Evolutionary conservation across 352 stramenopile species (phyloP).

Genomic region (Phytophthora aleatoria): DNA sequence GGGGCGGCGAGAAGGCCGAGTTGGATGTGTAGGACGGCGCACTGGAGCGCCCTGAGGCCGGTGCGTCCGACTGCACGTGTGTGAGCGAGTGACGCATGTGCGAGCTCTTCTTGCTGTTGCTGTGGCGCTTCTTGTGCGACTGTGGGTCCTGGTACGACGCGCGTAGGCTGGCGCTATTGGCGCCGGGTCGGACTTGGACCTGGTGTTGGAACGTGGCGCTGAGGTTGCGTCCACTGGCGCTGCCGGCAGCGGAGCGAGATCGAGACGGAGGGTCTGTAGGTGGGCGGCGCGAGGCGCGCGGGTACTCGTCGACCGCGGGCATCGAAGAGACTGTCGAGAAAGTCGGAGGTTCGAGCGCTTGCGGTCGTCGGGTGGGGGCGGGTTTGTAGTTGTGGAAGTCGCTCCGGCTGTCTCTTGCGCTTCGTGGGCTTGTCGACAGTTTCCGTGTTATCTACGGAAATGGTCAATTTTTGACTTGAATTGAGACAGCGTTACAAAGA

Average conservation of each 20-base stretch:
- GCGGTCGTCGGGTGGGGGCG: constrained; percentile 10
- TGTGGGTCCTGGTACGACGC: constrained; percentile 47
- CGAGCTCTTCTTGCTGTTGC: constrained; percentile 36
- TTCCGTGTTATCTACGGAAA: constrained; percentile 2
- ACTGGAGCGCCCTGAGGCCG: constrained; percentile 28
- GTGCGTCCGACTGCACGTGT: constrained; percentile 42
- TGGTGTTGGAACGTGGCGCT: constrained; percentile 41
- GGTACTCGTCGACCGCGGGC: constrained; percentile 44
- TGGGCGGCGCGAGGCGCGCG: constrained; percentile 27
- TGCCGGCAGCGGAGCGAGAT: constrained; percentile 21
- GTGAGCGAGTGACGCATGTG: constrained; percentile 57
- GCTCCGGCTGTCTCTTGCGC: constrained; percentile 23
- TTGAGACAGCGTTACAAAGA: constrained; percentile 1
- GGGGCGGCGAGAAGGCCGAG: constrained; percentile 29
- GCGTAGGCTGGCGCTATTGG: constrained; percentile 16
- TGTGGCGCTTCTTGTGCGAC: constrained; percentile 30
- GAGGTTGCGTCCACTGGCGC: constrained; percentile 15
- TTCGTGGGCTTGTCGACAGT: constrained; percentile 22
- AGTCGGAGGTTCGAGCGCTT: constrained; percentile 6
- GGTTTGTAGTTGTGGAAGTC: constrained; percentile 22
- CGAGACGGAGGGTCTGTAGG: constrained; percentile 10
- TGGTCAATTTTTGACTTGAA: constrained; percentile 4
- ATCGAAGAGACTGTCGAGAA: constrained; percentile 19
- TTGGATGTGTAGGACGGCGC: constrained; percentile 36
- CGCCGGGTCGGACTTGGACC: constrained; percentile 20